Evolutionary conservation across 129 eudicot species (phyloP).

Genomic region (Saposhnikovia divaricata): DNA sequence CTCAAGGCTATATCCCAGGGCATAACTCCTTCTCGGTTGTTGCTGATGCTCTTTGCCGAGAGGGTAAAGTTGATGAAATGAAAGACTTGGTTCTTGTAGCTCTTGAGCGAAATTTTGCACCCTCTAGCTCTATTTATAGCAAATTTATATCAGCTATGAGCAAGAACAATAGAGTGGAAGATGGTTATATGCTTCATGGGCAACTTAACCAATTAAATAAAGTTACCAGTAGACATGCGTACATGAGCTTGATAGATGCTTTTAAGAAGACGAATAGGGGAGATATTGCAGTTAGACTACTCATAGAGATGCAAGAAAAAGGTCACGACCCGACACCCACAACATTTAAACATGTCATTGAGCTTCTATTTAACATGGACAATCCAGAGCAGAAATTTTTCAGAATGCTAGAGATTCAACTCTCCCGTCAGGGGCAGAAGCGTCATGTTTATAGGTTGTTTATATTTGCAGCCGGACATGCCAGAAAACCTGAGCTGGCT

Average conservation of each 20-base stretch:
- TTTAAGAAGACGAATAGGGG: constrained; percentile 43
- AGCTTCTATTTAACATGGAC: constrained; percentile 50
- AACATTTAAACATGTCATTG: constrained; percentile 37
- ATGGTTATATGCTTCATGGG: constrained; percentile 47
- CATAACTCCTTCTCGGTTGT: constrained; percentile 47
- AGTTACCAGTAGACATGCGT: constrained; percentile 32
- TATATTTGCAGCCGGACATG: constrained; percentile 73
- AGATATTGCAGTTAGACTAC: constrained; percentile 54
- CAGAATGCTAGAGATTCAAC: constrained; percentile 58
- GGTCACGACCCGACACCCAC: constrained; percentile 34
- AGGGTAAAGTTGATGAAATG: constrained; percentile 70
- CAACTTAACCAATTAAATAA: constrained; percentile 34
- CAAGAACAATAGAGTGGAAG: constrained; percentile 44
- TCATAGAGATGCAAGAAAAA: constrained; percentile 80
- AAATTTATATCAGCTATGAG: constrained; percentile 62
- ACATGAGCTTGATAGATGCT: constrained; percentile 46
- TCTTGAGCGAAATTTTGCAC: constrained; percentile 35
- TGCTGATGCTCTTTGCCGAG: constrained; percentile 64
- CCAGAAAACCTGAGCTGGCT: constrained; percentile 54
- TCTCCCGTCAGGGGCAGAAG: constrained; percentile 22
- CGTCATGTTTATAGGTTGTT: constrained; percentile 32
- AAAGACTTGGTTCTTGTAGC: constrained; percentile 53
- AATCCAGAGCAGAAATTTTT: constrained; percentile 40
- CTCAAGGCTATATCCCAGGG: constrained; percentile 64
- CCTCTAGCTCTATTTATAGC: constrained; percentile 26